A percentile compares a stretch with the other conserved stretches of the same genome.
These are phyloP conservation scores for Camellia sinensis DNA, from an alignment of 148 eudicot genomes.

Conservation along the genomic window DNA sequence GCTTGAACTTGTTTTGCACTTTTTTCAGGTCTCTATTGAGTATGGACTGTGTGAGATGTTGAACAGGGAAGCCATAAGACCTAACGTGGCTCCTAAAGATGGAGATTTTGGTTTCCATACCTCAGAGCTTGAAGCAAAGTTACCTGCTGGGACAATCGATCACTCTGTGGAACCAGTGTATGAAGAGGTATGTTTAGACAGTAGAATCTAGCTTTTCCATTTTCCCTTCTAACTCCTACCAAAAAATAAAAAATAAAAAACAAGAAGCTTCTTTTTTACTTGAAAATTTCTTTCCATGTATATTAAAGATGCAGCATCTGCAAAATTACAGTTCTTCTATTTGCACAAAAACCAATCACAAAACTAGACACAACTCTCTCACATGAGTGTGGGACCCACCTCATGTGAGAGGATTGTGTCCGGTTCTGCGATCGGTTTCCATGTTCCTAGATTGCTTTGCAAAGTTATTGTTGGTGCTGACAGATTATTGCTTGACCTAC, in stretches of 20 bases:
- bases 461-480: slow-evolving; percentile 20
- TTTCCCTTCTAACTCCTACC: not conserved
- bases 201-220: not conserved
- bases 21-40: slow-evolving; percentile 76
- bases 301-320: not conserved
- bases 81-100: slow-evolving; percentile 61
- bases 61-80: slow-evolving; percentile 62
- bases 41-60: slow-evolving; percentile 91
- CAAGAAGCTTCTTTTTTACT: not conserved
- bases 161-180: slow-evolving; percentile 49
- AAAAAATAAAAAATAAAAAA: not conserved
- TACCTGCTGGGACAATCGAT: slow-evolving; percentile 77
- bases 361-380: no score
- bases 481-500: slow-evolving; percentile 9
- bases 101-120: slow-evolving; percentile 60
- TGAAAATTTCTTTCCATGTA: not conserved
- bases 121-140: slow-evolving; percentile 62
- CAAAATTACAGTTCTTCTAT: not conserved
- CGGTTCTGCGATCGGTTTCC: no score
- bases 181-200: slow-evolving; percentile 61
- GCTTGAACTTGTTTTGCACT: not conserved
- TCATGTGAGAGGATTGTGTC: no score
- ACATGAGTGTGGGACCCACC: no score
- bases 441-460: not conserved
- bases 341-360: no score